Evolutionary conservation across 768 basidiomycete species (phyloP).

Genomic region (Psilocybe cubensis): DNA sequence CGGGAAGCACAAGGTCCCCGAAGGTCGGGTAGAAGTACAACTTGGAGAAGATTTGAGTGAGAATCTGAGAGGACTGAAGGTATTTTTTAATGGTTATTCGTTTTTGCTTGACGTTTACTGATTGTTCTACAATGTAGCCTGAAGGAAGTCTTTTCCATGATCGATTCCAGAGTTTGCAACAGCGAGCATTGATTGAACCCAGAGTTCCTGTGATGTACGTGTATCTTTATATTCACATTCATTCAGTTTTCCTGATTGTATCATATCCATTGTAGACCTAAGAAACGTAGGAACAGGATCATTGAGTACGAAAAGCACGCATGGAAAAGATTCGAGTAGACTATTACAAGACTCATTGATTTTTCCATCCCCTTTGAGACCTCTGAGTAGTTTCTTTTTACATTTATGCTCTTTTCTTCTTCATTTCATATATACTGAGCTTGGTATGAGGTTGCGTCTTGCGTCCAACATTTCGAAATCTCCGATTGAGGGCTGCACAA

Average conservation of each 20-base stretch:
- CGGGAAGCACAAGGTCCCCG: conserved; percentile 80
- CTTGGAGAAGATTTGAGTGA: conserved; percentile 90
- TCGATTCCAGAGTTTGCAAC: conserved; percentile 85
- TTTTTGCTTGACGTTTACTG: not conserved
- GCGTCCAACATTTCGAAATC: too few relatives aligned
- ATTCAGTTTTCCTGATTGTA: not conserved
- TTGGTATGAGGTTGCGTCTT: too few relatives aligned
- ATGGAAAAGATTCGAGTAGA: conserved; percentile 16
- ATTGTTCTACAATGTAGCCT: conserved; percentile 51
- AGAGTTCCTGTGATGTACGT: conserved; percentile 75
- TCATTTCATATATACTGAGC: too few relatives aligned
- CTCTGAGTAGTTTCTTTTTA: too few relatives aligned
- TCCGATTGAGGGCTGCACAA: too few relatives aligned
- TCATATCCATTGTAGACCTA: conserved; percentile 9
- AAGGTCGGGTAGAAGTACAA: conserved; percentile 78
- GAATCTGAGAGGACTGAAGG: conserved; percentile 83
- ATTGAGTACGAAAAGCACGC: conserved; percentile 16
- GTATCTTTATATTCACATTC: not conserved
- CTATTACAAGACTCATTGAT: too few relatives aligned
- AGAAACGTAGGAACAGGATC: conserved; percentile 12
- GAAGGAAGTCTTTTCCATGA: conserved; percentile 80
- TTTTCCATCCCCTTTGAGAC: too few relatives aligned
- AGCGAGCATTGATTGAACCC: conserved; percentile 86
- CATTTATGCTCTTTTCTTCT: too few relatives aligned
- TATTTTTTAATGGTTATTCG: conserved; percentile 27